Base-by-base conservation (phyloP, 1,284 basidiomycete genomes). In the Fistulina hepatica region DNA sequence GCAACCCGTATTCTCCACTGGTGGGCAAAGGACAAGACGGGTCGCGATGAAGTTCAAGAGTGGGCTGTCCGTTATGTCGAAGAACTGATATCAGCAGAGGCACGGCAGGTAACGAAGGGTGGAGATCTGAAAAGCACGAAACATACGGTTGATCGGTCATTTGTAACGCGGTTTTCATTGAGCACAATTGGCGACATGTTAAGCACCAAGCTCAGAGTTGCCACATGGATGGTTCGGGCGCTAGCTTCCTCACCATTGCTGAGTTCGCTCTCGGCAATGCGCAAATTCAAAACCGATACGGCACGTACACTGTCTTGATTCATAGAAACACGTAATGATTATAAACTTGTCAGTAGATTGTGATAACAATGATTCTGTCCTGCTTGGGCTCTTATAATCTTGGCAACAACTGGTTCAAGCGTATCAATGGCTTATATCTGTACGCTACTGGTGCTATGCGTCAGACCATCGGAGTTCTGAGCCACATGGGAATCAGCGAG, bases 361-460 rank as follows among this genome's bases (percentile, higher is more conserved):
- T 51, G 0, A 46, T 45, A 0, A 45, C 49, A 2, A 25, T 44
- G 1, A 43, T 39, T 3, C 39, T 53, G 1, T 17, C 39, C 1
- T 44, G 50, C 7, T 48, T 63, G 0, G 48, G 50, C 1, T 54
- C 55, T 35, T 53, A 50, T 12, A 61, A 58, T 34, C 49, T 55
- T 21, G 33, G 30, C 3, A 63, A 64, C 38, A 59, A 54, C 36
- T 41, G 49, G 4, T 28, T 43, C 1, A 50, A 50, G 22, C 45
- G 50, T 5, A 31, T 59, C 15, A 34, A 56, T n/a, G 52, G 45
- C 1, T 40, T 60, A 3, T 63, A 59, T 35, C 47, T 65, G 4
- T 59, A 57, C 35, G 54, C 52, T 0, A 50, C 49, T 0, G 58
- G 58, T 2, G 48, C 52, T 0, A 44, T 49, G 11, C 49, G 56